Conservation (phyloP, 2,329 filamentous ascomycete genomes). For the Fusarium keratoplasticum region DNA sequence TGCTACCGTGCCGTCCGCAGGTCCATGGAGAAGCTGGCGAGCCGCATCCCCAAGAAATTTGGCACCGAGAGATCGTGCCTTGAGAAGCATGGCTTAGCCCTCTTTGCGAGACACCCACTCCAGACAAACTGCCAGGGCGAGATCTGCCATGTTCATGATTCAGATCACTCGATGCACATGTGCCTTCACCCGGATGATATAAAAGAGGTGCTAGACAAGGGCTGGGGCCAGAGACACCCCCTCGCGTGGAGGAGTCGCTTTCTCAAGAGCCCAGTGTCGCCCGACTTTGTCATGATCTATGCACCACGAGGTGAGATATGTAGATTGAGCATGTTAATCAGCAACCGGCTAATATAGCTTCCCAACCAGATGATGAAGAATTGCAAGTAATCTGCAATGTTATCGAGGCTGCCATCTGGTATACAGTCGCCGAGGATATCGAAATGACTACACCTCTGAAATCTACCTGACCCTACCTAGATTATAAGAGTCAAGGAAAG, state of each 20-base stretch:
- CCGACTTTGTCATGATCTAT: slow-evolving; percentile 85
- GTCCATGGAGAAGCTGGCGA: slow-evolving; percentile 64
- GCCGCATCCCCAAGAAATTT: slow-evolving; percentile 59
- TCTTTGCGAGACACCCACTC: slow-evolving; percentile 75
- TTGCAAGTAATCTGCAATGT: slow-evolving; percentile 75
- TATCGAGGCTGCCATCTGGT: slow-evolving; percentile 81
- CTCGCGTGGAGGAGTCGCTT: slow-evolving; percentile 76
- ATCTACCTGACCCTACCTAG: slow-evolving; percentile 9
- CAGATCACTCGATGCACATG: slow-evolving; percentile 82
- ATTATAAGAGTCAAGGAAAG: slow-evolving; percentile 2
- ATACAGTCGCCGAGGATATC: slow-evolving; percentile 60
- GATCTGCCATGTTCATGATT: slow-evolving; percentile 82
- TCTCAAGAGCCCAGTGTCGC: slow-evolving; percentile 73
- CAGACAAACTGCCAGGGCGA: slow-evolving; percentile 83
- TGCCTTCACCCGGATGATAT: slow-evolving; percentile 84
- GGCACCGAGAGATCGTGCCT: slow-evolving; percentile 78
- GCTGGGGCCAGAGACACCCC: slow-evolving; percentile 81
- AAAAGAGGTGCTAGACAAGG: slow-evolving; percentile 75
- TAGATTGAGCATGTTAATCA: background rate
- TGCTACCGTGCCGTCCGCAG: slow-evolving; percentile 68
- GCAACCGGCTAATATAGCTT: background rate
- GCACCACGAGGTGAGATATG: slow-evolving; percentile 70
- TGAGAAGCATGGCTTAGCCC: slow-evolving; percentile 82
- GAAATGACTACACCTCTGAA: slow-evolving; percentile 46
- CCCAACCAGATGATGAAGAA: slow-evolving; percentile 68